Conservation (phyloP, 1,284 basidiomycete genomes). For the Nidula niveotomentosa region DNA sequence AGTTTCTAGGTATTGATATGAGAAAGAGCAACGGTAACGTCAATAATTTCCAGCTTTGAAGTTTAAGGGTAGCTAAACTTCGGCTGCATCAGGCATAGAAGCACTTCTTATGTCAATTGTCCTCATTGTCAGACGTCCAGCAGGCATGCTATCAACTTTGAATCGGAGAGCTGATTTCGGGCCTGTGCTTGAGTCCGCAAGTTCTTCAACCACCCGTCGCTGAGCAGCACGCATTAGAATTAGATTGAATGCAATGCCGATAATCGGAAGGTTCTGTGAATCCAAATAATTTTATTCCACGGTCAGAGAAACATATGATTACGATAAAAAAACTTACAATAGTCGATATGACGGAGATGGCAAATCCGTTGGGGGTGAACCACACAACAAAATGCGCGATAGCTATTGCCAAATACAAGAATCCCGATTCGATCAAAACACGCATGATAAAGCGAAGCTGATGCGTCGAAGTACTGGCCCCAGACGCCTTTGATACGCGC, state of each 20-base stretch:
- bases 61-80: too few species aligned
- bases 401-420: constrained; percentile 6
- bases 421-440: constrained; percentile 6
- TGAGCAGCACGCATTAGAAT: constrained; percentile 5
- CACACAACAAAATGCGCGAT: constrained; percentile 7
- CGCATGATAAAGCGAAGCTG: constrained; percentile 4
- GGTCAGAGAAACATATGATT: neutral
- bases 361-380: constrained; percentile 3
- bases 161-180: neutral
- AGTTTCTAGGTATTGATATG: too few species aligned
- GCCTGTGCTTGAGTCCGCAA: neutral
- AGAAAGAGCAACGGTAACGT: too few species aligned
- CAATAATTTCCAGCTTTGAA: too few species aligned
- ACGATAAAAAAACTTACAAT: constrained; percentile 1
- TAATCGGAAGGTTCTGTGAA: constrained; percentile 4
- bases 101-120: neutral
- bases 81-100: too few species aligned
- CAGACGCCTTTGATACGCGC: neutral
- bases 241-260: constrained; percentile 8
- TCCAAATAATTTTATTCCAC: neutral
- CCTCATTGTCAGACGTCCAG: neutral
- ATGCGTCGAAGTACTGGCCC: neutral
- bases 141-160: neutral
- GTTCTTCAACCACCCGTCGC: neutral
- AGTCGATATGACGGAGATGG: neutral